Base-by-base conservation (phyloP, 2,329 filamentous ascomycete genomes). In the Diaporthe capsici region DNA sequence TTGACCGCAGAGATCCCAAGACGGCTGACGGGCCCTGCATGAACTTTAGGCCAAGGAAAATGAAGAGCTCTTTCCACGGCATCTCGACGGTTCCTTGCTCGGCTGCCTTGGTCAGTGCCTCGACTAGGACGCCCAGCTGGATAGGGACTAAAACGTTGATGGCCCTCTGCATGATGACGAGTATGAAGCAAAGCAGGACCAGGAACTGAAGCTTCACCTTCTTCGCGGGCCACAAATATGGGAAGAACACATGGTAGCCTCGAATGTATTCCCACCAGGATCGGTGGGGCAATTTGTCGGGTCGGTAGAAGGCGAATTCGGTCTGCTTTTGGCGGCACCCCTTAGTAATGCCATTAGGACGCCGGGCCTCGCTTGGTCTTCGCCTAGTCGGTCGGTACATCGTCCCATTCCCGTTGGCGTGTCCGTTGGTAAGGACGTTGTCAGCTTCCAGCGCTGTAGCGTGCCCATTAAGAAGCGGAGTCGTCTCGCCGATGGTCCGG, bases 211-310 rank as follows among this genome's bases (percentile, higher is more conserved):
- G 88, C 78, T 88, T 90, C 7, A 82, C 58, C 51, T 95, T 92
- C 81, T 96, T 96, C 80, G 92, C 94, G 0, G 97, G 97, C 97
- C 97, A 99, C 75, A 98, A 91, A 82, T 98, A 99, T 0, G 96
- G 96, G 83, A 98, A 97, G 85, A 99, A 98, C 71, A 98, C 88
- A 17, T 93, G 94, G 84, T 98, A 99, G 61, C 96, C 95, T 78
- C 93, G 92, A 76, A 98, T 87, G 83, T 99, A 99, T 82, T 98
- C 96, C 92, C 94, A 98, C 97, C 97, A 99, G 71, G 93, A 97
- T 79, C 94, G 95, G 79, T 94, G 94, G 3, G 95, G 96, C 12
- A 95, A 90, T 78, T 95, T 96, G 51, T 94, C 93, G 2, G 96
- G 96, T 79, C 96, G 93, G 83, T 97, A 97, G 88, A 98, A 98